A percentile compares a stretch with the other conserved stretches of the same genome.
phyloP scores from a whole-genome alignment of 2,329 filamentous ascomycete species.

The Hypomyces rosellus region DNA sequence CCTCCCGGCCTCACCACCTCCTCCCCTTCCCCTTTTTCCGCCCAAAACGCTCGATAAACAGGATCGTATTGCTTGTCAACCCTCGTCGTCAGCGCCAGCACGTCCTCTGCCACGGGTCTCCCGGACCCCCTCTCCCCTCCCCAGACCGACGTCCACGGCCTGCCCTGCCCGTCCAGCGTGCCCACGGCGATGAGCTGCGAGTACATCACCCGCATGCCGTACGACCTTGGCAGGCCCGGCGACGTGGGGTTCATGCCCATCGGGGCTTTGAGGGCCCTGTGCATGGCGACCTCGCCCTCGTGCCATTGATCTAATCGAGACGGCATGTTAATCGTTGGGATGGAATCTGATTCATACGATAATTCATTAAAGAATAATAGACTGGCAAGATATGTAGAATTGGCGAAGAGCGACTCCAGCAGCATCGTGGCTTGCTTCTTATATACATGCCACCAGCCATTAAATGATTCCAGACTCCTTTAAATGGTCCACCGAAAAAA shows the following conservation, averaged over 20 bases:
- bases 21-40: constrained; percentile 25
- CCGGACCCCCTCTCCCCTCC: constrained; percentile 68
- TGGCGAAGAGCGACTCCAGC: too few species aligned
- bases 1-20: constrained; percentile 25
- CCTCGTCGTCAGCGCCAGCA: constrained; percentile 57
- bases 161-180: constrained; percentile 56
- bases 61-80: constrained; percentile 63
- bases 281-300: constrained; percentile 61
- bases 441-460: too few species aligned
- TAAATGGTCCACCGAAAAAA: too few species aligned
- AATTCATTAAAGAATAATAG: too few species aligned
- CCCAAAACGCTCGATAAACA: constrained; percentile 57
- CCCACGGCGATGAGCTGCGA: constrained; percentile 69
- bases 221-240: constrained; percentile 54
- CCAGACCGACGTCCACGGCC: constrained; percentile 73
- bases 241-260: constrained; percentile 58
- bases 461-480: too few species aligned
- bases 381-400: too few species aligned
- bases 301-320: constrained; percentile 42
- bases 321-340: constrained; percentile 9
- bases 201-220: constrained; percentile 52
- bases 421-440: too few species aligned
- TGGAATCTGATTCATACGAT: constrained; percentile 18
- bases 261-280: constrained; percentile 54
- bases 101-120: constrained; percentile 51